Base-by-base conservation (phyloP, 331 rosid species). In the Quercus tomentella region DNA sequence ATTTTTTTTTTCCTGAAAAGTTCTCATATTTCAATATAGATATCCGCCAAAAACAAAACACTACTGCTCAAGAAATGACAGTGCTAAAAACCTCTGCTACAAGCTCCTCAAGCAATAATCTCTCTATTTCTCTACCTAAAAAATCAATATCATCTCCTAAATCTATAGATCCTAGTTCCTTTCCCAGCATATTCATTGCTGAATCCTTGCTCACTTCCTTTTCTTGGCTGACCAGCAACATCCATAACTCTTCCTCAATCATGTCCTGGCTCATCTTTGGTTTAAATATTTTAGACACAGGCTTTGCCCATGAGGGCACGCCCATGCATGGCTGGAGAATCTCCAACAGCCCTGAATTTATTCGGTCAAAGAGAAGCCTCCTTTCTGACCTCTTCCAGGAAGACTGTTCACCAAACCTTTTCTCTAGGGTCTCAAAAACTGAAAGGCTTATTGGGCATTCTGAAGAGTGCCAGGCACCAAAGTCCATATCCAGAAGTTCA, bases 181-280 rank as follows among this genome's bases (percentile, higher is more conserved):
- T 87, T 63, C 80, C 86, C 8, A 89, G 80, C 83, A 80, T 79
- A 55, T 80, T 72, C 54, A 82, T 84, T 18, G 16, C 76, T 8
- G 82, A 75, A n/a, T 79, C 86, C 75, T 77, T 89, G 52, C 81
- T 49, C n/a, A 79, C 73, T 78, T 90, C 89, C 81, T 87, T 88
- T 73, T 89, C 94, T 37, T 89, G 86, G 15, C 77, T 67, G 78
- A 82, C 88, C 49, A 96, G 90, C 80, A 86, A 70, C 56, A 70
- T 73, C 99, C 97, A 96, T 33, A 96, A 82, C 82, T 89, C 91
- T 62, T 93, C 97, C 86, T 89, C 92, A 22, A 90, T 81, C 86
- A 82, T 82, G 70, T 87, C 86, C 35, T 86, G 85, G 17, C 77
- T 63, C 6, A 76, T 61, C 73, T 76, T 81, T 5, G 73, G n/a